Evolutionary conservation across 331 rosid genomes (phyloP).

Genomic region (Erythrophleum ivorense): DNA sequence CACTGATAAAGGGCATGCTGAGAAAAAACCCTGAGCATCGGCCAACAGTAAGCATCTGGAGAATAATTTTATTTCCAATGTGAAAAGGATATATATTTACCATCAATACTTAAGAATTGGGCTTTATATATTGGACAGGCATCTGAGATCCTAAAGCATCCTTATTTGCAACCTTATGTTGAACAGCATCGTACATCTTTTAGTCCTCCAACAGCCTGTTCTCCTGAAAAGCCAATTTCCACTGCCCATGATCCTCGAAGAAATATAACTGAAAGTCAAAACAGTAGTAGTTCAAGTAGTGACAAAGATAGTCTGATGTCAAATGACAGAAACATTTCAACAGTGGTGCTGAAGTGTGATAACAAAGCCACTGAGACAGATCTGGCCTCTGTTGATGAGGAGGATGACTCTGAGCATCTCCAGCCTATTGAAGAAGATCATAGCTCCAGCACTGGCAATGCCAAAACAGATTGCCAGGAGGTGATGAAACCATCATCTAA

Average conservation of each 20-base stretch:
- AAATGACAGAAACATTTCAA: slow-evolving; percentile 64
- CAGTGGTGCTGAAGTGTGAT: slow-evolving; percentile 44
- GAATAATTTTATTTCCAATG: slow-evolving; percentile 23
- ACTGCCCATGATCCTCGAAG: slow-evolving; percentile 54
- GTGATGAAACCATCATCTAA: slow-evolving; percentile 52
- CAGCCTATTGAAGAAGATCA: slow-evolving; percentile 58
- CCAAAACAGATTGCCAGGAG: slow-evolving; percentile 55
- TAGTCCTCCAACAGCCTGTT: slow-evolving; percentile 54
- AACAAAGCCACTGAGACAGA: slow-evolving; percentile 62
- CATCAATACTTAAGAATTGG: slow-evolving; percentile 24
- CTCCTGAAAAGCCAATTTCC: slow-evolving; percentile 69
- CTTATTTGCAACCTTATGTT: slow-evolving; percentile 92
- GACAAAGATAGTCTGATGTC: slow-evolving; percentile 85
- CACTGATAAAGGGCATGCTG: slow-evolving; percentile 95
- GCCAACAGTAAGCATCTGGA: slow-evolving; percentile 74
- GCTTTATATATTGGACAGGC: slow-evolving; percentile 67
- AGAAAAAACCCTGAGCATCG: slow-evolving; percentile 97
- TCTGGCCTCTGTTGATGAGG: slow-evolving; percentile 67
- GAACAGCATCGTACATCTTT: slow-evolving; percentile 81
- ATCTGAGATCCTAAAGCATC: slow-evolving; percentile 91
- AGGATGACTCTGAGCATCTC: slow-evolving; percentile 62
- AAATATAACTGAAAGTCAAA: slow-evolving; percentile 91
- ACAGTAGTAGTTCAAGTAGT: slow-evolving; percentile 82
- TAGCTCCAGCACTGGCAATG: slow-evolving; percentile 46
- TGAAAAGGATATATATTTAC: slow-evolving; percentile 1